A percentile compares a stretch with the other conserved stretches of the same genome.
Evolutionary conservation across 495 filamentous ascomycete genomes (phyloP).

Genomic region (Annulohypoxylon moriforme): DNA sequence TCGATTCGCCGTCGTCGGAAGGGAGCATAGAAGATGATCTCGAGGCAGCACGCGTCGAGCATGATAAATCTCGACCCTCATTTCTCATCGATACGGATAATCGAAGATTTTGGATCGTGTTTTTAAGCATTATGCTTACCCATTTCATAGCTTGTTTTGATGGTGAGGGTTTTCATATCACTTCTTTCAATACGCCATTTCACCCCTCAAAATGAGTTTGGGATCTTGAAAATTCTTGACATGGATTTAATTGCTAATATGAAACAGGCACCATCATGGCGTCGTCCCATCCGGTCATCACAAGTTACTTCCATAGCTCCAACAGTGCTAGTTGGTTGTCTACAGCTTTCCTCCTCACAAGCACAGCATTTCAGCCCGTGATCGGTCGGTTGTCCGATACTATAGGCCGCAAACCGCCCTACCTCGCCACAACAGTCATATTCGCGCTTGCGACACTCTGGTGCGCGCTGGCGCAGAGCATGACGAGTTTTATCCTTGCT

Average conservation of each 20-base stretch:
- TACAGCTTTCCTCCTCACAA: conserved; percentile 81
- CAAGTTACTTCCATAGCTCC: conserved; percentile 78
- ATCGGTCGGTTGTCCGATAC: conserved; percentile 79
- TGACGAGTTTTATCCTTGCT: conserved; percentile 77
- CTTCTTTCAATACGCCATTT: not conserved
- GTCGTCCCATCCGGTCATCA: conserved; percentile 83
- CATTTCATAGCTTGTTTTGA: conserved; percentile 70
- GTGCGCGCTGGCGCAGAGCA: conserved; percentile 78
- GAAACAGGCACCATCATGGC: conserved; percentile 55
- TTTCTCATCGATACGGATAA: conserved; percentile 52
- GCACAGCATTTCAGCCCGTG: conserved; percentile 77
- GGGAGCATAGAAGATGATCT: conserved; percentile 5
- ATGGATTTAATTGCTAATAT: not conserved
- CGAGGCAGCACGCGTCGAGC: conserved; percentile 12
- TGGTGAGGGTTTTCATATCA: conserved; percentile 58
- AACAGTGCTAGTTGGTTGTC: conserved; percentile 85
- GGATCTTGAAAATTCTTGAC: no score
- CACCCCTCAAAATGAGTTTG: no score
- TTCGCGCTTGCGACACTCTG: conserved; percentile 76
- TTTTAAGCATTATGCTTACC: conserved; percentile 50
- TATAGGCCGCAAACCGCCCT: conserved; percentile 75
- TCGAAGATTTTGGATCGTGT: conserved; percentile 55
- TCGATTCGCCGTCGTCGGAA: conserved; percentile 7
- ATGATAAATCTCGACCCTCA: conserved; percentile 19
- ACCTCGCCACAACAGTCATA: conserved; percentile 69